Base-by-base conservation (phyloP, 148 eudicot species). In the Rhododendron simsii region DNA sequence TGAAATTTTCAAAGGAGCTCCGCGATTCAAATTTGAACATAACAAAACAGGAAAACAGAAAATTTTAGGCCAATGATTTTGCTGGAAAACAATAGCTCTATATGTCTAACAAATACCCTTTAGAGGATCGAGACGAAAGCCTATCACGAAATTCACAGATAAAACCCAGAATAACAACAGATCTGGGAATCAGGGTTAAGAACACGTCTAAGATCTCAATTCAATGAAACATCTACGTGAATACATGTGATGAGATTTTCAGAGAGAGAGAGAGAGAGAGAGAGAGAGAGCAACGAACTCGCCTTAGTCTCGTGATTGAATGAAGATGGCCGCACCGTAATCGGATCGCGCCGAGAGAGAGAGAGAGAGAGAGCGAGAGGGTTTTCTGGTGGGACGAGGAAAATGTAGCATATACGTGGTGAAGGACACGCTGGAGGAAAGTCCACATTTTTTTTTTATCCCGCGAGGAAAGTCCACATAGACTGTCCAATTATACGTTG, bases 231-330 rank as follows among this genome's bases (percentile, higher is more conserved):
- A 83, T 13, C 75, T 2, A 83, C 18, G 26, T 14, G 13, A 82
- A 57, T 2, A 7, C 5, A 82, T 59, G 84, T 67, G 18, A 11
- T 4, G 45, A 20, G 44, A 37, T 41, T 69, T 33, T 0, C n/a
- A n/a, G n/a, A n/a, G n/a, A n/a, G n/a, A n/a, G n/a, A n/a, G n/a
- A 4, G 26, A 33, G 44, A 9, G 41, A 41, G 37, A 41, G 45
- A 59, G 67, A 57, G 48, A 81, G 20, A 57, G 57, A 14, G 20
- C 13, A 63, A 82, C 23, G 75, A 83, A 67, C 85, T 83, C 59
- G 41, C 85, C 77, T 83, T 83, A 2, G 53, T 47, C 53, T 83
- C 76, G 77, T 14, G 84, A 83, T 83, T 65, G 84, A 28, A 83
- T 30, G 39, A n/a, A 26, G 26, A 47, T 67, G 35, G 33, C 37